phyloP scores from a whole-genome alignment of 2,329 filamentous ascomycete species.

The Amauroascus verrucosus region DNA sequence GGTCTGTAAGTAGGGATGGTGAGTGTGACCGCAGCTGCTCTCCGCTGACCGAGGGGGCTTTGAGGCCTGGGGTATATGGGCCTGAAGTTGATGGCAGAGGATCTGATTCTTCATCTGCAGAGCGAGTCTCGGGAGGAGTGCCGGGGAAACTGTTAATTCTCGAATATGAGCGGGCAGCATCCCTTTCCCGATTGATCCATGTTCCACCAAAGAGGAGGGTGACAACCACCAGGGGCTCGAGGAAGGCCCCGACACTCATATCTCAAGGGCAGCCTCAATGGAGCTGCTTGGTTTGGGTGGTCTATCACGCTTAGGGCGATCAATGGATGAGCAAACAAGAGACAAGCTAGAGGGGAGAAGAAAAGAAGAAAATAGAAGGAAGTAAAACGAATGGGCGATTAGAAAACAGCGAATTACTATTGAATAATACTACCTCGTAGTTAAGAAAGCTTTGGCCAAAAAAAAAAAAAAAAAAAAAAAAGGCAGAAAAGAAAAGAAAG shows the following conservation, averaged over 20 bases:
- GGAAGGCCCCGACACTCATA: conserved; percentile 48
- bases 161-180: conserved; percentile 23
- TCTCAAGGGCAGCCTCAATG: too few relatives aligned
- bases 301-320: too few relatives aligned
- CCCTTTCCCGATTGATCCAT: conserved; percentile 47
- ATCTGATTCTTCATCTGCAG: conserved; percentile 7
- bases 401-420: too few relatives aligned
- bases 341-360: too few relatives aligned
- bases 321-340: too few relatives aligned
- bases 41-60: background rate
- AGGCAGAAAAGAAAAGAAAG: too few relatives aligned
- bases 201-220: conserved; percentile 51
- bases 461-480: too few relatives aligned
- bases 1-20: conserved; percentile 33
- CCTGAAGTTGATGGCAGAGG: background rate
- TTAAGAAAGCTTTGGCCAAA: too few relatives aligned
- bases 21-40: conserved; percentile 25
- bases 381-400: too few relatives aligned
- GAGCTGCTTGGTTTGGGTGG: too few relatives aligned
- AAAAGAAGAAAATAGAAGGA: too few relatives aligned
- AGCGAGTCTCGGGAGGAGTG: background rate
- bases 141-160: background rate
- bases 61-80: background rate
- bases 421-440: too few relatives aligned
- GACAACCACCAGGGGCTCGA: conserved; percentile 54